phyloP scores from a whole-genome alignment of 2,329 filamentous ascomycete genomes.

The Cladobotryum protrusum region DNA sequence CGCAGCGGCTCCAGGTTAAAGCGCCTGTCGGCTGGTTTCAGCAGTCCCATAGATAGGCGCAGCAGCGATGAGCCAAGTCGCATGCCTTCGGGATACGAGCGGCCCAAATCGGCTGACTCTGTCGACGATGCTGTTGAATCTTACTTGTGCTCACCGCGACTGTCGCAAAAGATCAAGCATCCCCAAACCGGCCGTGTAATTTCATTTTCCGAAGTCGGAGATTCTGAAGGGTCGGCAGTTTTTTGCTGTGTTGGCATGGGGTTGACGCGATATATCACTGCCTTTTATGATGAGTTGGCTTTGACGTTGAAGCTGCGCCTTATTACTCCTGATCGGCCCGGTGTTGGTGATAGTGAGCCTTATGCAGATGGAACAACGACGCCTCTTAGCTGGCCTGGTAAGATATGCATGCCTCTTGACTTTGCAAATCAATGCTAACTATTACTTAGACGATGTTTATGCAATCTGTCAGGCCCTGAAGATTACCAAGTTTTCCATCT shows the following conservation, averaged over 20 bases:
- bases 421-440: constrained; percentile 20
- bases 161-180: constrained; percentile 84
- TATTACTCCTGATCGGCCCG: constrained; percentile 89
- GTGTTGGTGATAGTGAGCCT: constrained; percentile 84
- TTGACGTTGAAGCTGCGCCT: constrained; percentile 80
- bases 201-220: constrained; percentile 94
- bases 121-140: constrained; percentile 82
- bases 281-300: constrained; percentile 95
- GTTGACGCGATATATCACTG: constrained; percentile 87
- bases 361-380: constrained; percentile 77
- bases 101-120: constrained; percentile 74
- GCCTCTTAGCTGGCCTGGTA: constrained; percentile 90
- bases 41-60: constrained; percentile 29
- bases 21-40: constrained; percentile 45
- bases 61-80: constrained; percentile 22
- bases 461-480: constrained; percentile 87
- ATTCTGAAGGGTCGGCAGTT: constrained; percentile 83
- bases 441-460: constrained; percentile 64
- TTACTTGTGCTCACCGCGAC: constrained; percentile 73
- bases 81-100: constrained; percentile 55
- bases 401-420: constrained; percentile 25
- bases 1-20: constrained; percentile 54
- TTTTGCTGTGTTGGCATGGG: constrained; percentile 99
- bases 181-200: constrained; percentile 82
- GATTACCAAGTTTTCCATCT: constrained; percentile 91